Conservation (phyloP, 2,329 filamentous ascomycete genomes). For the Colletotrichum sp. region DNA sequence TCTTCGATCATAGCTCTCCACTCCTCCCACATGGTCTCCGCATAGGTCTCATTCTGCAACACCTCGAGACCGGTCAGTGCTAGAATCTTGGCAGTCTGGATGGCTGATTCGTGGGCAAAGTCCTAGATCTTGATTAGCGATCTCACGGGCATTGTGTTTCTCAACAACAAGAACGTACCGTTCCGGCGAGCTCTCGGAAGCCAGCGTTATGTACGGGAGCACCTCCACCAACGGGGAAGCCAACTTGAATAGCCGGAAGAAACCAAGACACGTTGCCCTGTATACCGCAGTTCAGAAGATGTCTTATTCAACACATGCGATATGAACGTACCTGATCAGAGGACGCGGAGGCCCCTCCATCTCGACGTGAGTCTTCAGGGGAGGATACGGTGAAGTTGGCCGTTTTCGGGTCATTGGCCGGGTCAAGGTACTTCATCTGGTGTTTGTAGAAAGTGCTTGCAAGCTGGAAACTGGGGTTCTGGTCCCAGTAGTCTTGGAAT, state of each 20-base stretch:
- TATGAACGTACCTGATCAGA: background rate
- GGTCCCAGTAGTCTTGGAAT: conserved; percentile 21
- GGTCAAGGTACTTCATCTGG: conserved; percentile 11
- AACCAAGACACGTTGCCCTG: conserved; percentile 20
- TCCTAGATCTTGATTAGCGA: background rate
- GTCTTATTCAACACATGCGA: background rate
- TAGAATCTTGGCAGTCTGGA: conserved; percentile 13
- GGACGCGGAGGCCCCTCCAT: background rate
- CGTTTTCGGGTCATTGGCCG: background rate
- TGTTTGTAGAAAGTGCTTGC: conserved; percentile 8
- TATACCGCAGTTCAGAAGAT: background rate
- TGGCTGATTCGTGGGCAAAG: conserved; percentile 11
- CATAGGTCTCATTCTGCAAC: conserved; percentile 15
- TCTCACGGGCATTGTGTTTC: fast-evolving
- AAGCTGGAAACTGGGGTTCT: conserved; percentile 10
- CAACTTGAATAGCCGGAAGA: conserved; percentile 14
- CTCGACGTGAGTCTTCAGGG: conserved; percentile 3
- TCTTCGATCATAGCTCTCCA: conserved; percentile 18
- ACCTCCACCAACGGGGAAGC: conserved; percentile 9
- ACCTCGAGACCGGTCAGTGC: conserved; percentile 16
- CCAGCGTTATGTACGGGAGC: conserved; percentile 18
- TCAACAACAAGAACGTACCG: background rate
- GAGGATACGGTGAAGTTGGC: conserved; percentile 12
- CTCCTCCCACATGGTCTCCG: conserved; percentile 10
- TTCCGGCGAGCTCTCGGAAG: background rate